Evolutionary conservation across 176 grass and related monocot species (phyloP).

Genomic region (Aegilops bicornis): DNA sequence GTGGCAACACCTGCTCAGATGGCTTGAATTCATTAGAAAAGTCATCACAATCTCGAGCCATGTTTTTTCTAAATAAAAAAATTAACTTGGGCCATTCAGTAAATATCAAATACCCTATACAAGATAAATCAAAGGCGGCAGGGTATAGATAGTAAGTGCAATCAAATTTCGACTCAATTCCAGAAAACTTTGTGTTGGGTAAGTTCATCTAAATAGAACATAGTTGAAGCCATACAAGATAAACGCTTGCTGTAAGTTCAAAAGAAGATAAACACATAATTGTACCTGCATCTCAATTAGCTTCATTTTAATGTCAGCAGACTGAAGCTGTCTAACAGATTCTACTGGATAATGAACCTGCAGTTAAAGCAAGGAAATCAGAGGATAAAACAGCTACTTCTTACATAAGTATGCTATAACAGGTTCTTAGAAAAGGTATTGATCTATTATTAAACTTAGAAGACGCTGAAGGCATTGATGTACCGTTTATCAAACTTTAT

Average conservation of each 20-base stretch:
- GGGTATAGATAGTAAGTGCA: conserved; percentile 9
- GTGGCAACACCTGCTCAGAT: neutral
- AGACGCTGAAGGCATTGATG: neutral
- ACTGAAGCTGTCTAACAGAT: conserved; percentile 67
- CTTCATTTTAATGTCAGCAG: conserved; percentile 52
- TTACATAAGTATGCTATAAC: conserved; percentile 3
- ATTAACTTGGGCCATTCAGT: neutral
- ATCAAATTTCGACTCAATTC: neutral
- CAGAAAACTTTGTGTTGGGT: neutral
- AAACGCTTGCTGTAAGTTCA: neutral
- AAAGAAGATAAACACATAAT: neutral
- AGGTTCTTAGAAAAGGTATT: neutral
- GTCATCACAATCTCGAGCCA: neutral
- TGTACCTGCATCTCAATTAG: conserved; percentile 83
- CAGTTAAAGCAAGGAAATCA: neutral
- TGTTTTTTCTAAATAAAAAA: neutral
- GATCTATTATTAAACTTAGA: neutral
- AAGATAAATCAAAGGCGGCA: neutral
- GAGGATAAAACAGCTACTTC: neutral
- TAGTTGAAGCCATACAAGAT: conserved; percentile 15
- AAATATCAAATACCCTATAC: neutral
- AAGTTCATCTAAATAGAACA: neutral
- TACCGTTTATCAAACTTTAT: neutral
- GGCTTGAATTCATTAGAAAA: neutral
- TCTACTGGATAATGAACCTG: conserved; percentile 93